These are phyloP conservation scores for Trichoderma endophyticum DNA, from an alignment of 2,329 filamentous ascomycete species.

Conservation along the genomic window DNA sequence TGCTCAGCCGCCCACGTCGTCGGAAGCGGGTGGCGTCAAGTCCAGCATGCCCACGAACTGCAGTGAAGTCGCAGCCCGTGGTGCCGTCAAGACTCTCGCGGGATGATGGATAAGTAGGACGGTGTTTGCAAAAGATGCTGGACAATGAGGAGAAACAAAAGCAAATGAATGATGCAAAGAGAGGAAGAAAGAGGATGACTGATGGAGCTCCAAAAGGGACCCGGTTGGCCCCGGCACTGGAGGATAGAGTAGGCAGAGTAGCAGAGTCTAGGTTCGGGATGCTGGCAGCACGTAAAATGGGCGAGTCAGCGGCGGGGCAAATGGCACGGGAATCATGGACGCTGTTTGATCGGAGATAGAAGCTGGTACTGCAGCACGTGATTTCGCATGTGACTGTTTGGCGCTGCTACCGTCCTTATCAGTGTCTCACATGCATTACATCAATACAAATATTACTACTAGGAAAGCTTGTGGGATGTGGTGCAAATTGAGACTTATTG, in stretches of 20 bases:
- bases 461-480: neutral
- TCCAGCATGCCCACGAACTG: conserved; percentile 17
- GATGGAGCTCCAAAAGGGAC: conserved; percentile 30
- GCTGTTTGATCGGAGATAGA: neutral
- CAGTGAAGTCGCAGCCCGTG: conserved; percentile 1
- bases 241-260: conserved; percentile 26
- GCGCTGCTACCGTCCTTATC: neutral
- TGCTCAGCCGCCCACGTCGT: conserved; percentile 5
- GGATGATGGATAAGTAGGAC: neutral
- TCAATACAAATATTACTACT: neutral
- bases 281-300: conserved; percentile 16
- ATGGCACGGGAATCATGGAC: conserved; percentile 27
- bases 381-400: neutral
- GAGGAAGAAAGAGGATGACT: conserved; percentile 7
- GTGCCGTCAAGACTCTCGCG: neutral
- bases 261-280: neutral
- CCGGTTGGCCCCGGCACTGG: conserved; percentile 36
- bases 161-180: conserved; percentile 9
- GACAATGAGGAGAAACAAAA: neutral
- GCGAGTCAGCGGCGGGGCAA: conserved; percentile 39
- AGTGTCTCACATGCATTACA: neutral
- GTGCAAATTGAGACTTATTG: neutral
- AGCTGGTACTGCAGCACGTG: neutral
- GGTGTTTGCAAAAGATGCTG: neutral
- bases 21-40: conserved; percentile 4